Conservation (phyloP, 1,284 basidiomycete species). For the Clitocybe nebularis region DNA sequence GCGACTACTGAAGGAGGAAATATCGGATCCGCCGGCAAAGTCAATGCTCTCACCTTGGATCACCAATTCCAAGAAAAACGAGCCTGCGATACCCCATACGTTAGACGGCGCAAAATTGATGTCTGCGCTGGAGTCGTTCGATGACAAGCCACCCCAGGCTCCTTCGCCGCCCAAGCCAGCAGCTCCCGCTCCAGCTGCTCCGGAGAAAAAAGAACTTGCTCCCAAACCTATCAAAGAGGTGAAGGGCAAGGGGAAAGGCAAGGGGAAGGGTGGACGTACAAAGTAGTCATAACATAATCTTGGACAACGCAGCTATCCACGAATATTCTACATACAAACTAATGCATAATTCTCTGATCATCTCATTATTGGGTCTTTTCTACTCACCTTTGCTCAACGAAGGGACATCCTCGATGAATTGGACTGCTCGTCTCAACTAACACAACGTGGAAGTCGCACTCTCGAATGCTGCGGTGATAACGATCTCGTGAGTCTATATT, state of each 20-base stretch:
- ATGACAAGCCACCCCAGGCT: not conserved
- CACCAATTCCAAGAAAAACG: not conserved
- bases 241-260: slow-evolving; percentile 10
- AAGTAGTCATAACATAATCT: slow-evolving; percentile 1
- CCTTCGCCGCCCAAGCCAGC: not conserved
- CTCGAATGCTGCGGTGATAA: no score
- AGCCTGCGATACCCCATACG: not conserved
- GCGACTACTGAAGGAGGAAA: slow-evolving; percentile 7
- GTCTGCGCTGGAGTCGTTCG: slow-evolving; percentile 8
- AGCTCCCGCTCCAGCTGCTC: not conserved
- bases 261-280: slow-evolving; percentile 1
- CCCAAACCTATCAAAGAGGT: not conserved
- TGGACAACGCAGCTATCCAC: no score
- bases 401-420: not conserved
- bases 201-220: slow-evolving; percentile 1
- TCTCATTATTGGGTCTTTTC: no score
- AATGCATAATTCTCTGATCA: no score
- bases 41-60: slow-evolving; percentile 5
- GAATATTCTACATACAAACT: no score
- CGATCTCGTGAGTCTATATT: no score
- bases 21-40: slow-evolving; percentile 5
- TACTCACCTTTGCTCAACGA: no score
- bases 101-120: slow-evolving; percentile 8
- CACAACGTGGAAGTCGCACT: slow-evolving; percentile 4
- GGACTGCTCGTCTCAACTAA: not conserved